Percentiles rank a stretch among this genome's conserved stretches.
Conservation (phyloP, 2,329 filamentous ascomycete genomes). For the Pyrenophora tritici-repentis region DNA sequence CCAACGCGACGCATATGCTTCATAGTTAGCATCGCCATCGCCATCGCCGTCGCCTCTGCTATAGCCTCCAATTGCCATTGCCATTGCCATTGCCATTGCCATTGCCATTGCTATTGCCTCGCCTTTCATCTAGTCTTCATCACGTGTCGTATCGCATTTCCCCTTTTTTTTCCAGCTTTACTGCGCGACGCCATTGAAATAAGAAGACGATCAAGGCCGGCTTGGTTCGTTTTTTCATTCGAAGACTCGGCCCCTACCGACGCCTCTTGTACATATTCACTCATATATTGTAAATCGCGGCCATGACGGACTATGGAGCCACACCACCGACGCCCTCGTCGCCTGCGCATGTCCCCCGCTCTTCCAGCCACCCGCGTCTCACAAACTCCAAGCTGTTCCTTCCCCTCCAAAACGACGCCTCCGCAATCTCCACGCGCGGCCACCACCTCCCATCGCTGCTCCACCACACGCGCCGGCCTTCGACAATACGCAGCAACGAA, state of each 20-base stretch:
- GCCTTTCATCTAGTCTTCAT: background rate
- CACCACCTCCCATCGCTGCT: slow-evolving; percentile 49
- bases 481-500: slow-evolving; percentile 36
- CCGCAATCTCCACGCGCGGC: slow-evolving; percentile 50
- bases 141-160: background rate
- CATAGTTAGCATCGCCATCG: background rate
- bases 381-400: slow-evolving; percentile 49
- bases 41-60: background rate
- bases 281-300: background rate
- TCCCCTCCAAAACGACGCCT: slow-evolving; percentile 47
- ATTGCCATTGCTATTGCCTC: background rate
- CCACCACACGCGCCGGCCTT: slow-evolving; percentile 32
- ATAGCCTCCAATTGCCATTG: background rate
- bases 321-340: slow-evolving; percentile 25
- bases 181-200: slow-evolving; percentile 1
- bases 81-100: background rate
- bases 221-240: background rate
- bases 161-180: background rate
- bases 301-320: slow-evolving; percentile 26
- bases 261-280: background rate
- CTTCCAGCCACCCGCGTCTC: slow-evolving; percentile 40
- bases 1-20: slow-evolving; percentile 1
- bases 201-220: slow-evolving; percentile 1
- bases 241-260: background rate
- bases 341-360: slow-evolving; percentile 22